Base-by-base conservation (phyloP, 495 filamentous ascomycete species). In the Tuber brumale region DNA sequence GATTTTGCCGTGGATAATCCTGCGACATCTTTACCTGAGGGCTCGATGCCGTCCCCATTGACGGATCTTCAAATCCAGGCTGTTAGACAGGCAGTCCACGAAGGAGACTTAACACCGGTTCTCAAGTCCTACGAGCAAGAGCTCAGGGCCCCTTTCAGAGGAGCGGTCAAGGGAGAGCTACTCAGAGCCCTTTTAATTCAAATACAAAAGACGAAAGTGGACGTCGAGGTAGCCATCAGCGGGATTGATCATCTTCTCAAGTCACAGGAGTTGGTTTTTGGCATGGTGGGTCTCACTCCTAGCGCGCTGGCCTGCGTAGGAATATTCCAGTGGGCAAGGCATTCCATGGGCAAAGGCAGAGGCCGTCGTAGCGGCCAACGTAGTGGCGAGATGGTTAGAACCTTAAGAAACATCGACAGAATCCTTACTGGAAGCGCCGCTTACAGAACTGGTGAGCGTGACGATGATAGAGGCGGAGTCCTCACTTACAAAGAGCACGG, bases 151-250 rank as follows among this genome's bases (percentile, higher is more conserved):
- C 95, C 95, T 35, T 90, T 99, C 61, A 85, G 89, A 44, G 94
- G 94, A 10, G 91, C 93, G 1, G 82, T 98, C 23, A 87, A 87
- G 69, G 95, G 95, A 31, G 94, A 97, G 82, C 85, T 99, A n/a
- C 86, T 97, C 70, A 90, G 95, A 71, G 92, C 95, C 37, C 88
- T 99, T 71, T 87, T 99, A 44, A 97, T 99, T 70, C 95, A 99
- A 82, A 90, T 99, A 70, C 95, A 99, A 82, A 99, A 98, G 86
- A 98, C 95, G 1, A 99, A 98, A 86, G 95, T 99, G 42, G 95
- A 99, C 80, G 91, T 98, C 14, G 95, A 99, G 84, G 90, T 99
- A 74, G 95, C 95, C 23, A 92, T 98, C 83, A 92, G 92, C 74
- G 95, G 95, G 21, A 98, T 99, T 74, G 94, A 99, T 84, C 85